Evolutionary conservation across 148 eudicot species (phyloP), one percentile per base, ranked within the genome.

Genomic region (Chenopodium quinoa): DNA sequence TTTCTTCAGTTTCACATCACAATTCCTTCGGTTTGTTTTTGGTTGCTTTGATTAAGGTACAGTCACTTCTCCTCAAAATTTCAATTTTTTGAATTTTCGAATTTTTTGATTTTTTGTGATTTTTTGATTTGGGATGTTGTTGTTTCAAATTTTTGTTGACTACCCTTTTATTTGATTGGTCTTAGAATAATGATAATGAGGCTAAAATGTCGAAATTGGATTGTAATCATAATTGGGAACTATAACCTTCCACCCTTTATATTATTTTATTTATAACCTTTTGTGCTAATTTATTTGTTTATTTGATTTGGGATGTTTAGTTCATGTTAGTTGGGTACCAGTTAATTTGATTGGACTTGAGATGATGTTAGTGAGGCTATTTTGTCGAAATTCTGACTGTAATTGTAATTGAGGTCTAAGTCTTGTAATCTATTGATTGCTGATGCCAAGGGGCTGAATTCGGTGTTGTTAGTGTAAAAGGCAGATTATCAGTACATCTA

Each of bases 1-100:
- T 96, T 79, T 79, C 93, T 16, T 96, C 99, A 17, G 85, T 91
- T 37, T 82, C 94, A 25, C 93, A 93, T 79, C 99, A 96, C 83
- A 96, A 93, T 64, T 84, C 89, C 77, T 92, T 96, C 73, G 97
- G 90, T 22, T 46, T 91, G 20, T 92, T 88, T 81, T 75, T 96
- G 27, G 17, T 93, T 40, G 81, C 95, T 4, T 91, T 90, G 75
- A 89, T 90, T 60, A 96, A 96, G 98, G 98, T 92, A 77, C 10
- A 56, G n/a, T 12, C 14, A 9, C 56, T 65, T 6, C 2, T 58
- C 14, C 60, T 40, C 13, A 67, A 27, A 12, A 8, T 44, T 65
- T 20, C 32, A 44, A 0, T 48, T 10, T 71, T 76, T 37, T 3
- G n/a, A 12, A 10, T 46, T 19, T 17, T 82, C 44, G 19, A 1